Base-by-base conservation (phyloP, 2,329 filamentous ascomycete genomes). In the Rachicladosporium sp. region DNA sequence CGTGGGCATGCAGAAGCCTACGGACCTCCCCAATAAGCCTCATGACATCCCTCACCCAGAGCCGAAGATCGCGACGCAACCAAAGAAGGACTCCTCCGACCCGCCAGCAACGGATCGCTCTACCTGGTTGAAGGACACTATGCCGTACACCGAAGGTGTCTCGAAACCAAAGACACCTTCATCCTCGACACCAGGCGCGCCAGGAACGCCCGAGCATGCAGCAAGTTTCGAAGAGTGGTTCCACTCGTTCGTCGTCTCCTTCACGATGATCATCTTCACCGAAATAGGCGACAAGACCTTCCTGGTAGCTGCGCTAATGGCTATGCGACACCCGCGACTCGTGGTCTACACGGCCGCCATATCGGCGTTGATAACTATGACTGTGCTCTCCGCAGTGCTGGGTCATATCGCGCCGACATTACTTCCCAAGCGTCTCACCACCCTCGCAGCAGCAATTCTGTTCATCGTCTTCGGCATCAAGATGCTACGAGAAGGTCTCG, bases 261-360 rank as follows among this genome's bases (percentile, higher is more conserved):
- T 95, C 44, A 89, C 88, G 42, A 98, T 96, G 91, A 98, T 98
- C 53, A 69, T 96, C 46, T 82, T 96, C 52, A 95, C 89, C 35
- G 91, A 98, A 61, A 78, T 98, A 53, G 91, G 91, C 47, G 91
- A 98, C 74, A 98, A 98, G 67, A 98, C 91, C 0, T 98, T 98
- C 68, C 73, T 98, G 33, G 86, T 98, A 13, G 91, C 91, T 5
- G 89, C 88, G 6, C 75, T 98, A 11, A 98, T 98, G 91, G 91
- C 91, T 9, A 98, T 98, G 91, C 91, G 94, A 59, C 89, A 98
- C 55, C 82, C 91, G 46, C 81, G 91, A 38, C 68, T 94, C 47
- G 74, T 96, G 9, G 91, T 98, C 45, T 98, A 98, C 65, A 83
- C 85, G 2, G 87, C 91, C 6, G 91, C 91, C n/a, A 89, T 94